These are phyloP conservation scores for Wickerhamomyces hampshirensis DNA, from an alignment of 805 yeast species.

Conservation along the genomic window DNA sequence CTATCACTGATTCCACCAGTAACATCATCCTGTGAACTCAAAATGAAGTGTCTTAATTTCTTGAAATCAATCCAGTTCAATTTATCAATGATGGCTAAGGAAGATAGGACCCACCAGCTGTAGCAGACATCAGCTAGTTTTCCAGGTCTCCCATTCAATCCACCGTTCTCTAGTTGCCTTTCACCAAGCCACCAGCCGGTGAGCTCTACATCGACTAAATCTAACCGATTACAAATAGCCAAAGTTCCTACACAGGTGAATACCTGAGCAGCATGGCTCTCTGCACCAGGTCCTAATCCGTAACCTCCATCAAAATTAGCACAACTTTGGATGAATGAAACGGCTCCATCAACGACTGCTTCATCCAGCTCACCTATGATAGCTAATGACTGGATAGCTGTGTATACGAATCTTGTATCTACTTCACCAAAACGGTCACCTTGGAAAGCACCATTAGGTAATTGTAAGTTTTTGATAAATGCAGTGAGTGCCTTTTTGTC, in stretches of 20 bases:
- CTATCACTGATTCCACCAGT: slow-evolving; percentile 92
- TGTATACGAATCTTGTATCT: slow-evolving; percentile 87
- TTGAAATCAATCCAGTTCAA: slow-evolving; percentile 73
- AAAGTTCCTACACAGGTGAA: slow-evolving; percentile 83
- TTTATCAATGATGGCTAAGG: slow-evolving; percentile 60
- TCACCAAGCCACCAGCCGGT: slow-evolving; percentile 88
- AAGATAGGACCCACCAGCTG: slow-evolving; percentile 94
- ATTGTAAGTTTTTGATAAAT: slow-evolving; percentile 33
- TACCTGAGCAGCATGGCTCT: slow-evolving; percentile 89
- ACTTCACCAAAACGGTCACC: slow-evolving; percentile 93
- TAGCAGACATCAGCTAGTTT: slow-evolving; percentile 97
- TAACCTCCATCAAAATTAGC: slow-evolving; percentile 94
- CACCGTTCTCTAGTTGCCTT: slow-evolving; percentile 81
- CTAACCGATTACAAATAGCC: slow-evolving; percentile 59
- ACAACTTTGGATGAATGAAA: slow-evolving; percentile 60
- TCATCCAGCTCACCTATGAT: slow-evolving; percentile 59
- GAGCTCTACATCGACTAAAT: slow-evolving; percentile 38
- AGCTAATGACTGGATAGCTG: slow-evolving; percentile 69
- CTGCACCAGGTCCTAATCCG: slow-evolving; percentile 92
- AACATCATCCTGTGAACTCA: slow-evolving; percentile 69
- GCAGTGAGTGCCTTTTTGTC: slow-evolving; percentile 26
- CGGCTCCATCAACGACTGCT: slow-evolving; percentile 58
- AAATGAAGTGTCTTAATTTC: slow-evolving; percentile 60
- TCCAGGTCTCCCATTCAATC: slow-evolving; percentile 94
- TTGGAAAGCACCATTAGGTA: slow-evolving; percentile 64